Evolutionary conservation across 2,329 filamentous ascomycete species (phyloP).

Genomic region (Aspergillus brasiliensis): DNA sequence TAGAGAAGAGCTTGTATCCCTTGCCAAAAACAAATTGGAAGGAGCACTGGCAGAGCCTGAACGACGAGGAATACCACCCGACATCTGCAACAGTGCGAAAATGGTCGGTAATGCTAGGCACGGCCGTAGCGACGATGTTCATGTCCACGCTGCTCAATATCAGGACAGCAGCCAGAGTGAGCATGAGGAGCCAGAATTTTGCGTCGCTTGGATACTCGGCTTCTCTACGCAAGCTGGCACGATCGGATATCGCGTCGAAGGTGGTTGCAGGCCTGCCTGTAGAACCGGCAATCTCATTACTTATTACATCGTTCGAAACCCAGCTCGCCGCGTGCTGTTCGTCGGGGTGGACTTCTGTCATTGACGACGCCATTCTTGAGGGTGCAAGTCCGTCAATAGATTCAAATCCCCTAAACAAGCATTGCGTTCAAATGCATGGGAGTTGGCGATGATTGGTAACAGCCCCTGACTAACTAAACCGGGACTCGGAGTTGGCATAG

Average conservation of each 20-base stretch:
- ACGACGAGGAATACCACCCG: slow-evolving; percentile 33
- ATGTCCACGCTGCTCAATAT: slow-evolving; percentile 33
- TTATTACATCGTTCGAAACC: neutral
- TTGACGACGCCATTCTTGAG: neutral
- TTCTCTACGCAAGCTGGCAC: neutral
- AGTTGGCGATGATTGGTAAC: too few species aligned
- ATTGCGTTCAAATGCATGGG: too few species aligned
- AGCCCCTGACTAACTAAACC: too few species aligned
- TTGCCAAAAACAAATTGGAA: slow-evolving; percentile 29
- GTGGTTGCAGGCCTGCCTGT: neutral
- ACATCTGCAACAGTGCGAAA: slow-evolving; percentile 32
- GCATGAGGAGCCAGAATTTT: slow-evolving; percentile 22
- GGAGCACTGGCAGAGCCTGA: slow-evolving; percentile 23
- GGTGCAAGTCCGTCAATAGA: neutral
- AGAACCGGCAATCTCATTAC: neutral
- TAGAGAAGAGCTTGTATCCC: slow-evolving; percentile 36
- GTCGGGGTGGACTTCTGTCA: neutral
- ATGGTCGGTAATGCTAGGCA: slow-evolving; percentile 33
- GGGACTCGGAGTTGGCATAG: too few species aligned
- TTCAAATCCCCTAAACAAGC: too few species aligned
- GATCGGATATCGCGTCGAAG: neutral
- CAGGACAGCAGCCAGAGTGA: slow-evolving; percentile 28
- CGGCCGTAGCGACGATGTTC: slow-evolving; percentile 37
- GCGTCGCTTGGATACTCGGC: slow-evolving; percentile 17
- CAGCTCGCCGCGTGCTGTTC: neutral